phyloP scores from a whole-genome alignment of 805 yeast genomes.

The Spathaspora girioi region DNA sequence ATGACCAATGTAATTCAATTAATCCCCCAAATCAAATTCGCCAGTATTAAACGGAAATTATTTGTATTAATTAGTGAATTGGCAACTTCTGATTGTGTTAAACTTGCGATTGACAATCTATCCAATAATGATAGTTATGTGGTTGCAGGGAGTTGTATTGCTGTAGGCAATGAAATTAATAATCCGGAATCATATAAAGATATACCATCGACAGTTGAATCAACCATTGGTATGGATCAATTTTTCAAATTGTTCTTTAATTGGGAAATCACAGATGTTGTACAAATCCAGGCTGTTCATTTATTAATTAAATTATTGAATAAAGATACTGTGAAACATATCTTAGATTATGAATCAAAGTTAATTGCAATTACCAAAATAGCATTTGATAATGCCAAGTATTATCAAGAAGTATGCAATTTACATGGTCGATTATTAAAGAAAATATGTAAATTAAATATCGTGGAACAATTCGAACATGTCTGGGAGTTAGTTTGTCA shows the following conservation, averaged over 20 bases:
- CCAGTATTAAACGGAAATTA: constrained; percentile 1
- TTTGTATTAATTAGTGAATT: constrained; percentile 2
- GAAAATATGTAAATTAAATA: background rate
- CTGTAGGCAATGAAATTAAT: constrained; percentile 33
- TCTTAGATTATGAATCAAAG: constrained; percentile 7
- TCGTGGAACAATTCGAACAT: background rate
- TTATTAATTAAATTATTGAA: constrained; percentile 27
- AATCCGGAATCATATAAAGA: constrained; percentile 13
- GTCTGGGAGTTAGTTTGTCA: constrained; percentile 11
- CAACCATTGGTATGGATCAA: constrained; percentile 3
- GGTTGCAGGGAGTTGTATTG: constrained; percentile 26
- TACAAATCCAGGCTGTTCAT: constrained; percentile 36
- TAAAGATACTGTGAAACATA: constrained; percentile 8
- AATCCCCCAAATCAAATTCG: background rate
- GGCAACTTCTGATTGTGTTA: background rate
- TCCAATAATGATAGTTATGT: constrained; percentile 17
- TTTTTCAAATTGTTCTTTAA: constrained; percentile 19
- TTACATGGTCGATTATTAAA: constrained; percentile 11
- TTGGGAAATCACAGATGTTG: constrained; percentile 25
- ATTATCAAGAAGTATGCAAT: constrained; percentile 29
- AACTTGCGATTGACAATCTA: background rate
- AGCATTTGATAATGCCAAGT: constrained; percentile 29
- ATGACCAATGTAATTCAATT: background rate
- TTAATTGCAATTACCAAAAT: constrained; percentile 20
- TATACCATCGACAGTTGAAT: constrained; percentile 6